A percentile compares a stretch with the other conserved stretches of the same genome.
phyloP scores from a whole-genome alignment of 1,284 basidiomycete genomes.

The Tilletia horrida region DNA sequence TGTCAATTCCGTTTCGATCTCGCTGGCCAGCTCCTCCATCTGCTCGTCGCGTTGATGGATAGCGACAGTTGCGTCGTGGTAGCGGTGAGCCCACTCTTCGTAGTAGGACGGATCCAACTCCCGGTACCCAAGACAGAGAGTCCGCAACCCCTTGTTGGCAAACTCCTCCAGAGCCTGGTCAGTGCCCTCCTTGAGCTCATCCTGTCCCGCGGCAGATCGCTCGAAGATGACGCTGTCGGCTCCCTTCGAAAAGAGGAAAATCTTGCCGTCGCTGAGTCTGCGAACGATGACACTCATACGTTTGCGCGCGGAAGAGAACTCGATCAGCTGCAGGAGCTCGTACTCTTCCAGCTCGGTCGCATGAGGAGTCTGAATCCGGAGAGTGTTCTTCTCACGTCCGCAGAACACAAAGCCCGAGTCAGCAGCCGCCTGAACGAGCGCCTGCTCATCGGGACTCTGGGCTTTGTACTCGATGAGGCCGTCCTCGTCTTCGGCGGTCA shows the following conservation, averaged over 20 bases:
- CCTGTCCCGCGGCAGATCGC: conserved; percentile 64
- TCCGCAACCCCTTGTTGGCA: conserved; percentile 92
- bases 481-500: conserved; percentile 82
- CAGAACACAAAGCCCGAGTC: conserved; percentile 81
- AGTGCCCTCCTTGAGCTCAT: conserved; percentile 75
- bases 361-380: conserved; percentile 81
- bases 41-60: conserved; percentile 90
- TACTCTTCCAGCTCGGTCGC: conserved; percentile 72
- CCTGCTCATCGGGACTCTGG: conserved; percentile 96
- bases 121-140: conserved; percentile 90
- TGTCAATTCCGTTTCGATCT: conserved; percentile 90
- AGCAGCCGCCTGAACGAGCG: conserved; percentile 90
- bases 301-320: conserved; percentile 97
- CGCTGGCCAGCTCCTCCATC: conserved; percentile 87
- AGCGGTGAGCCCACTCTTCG: conserved; percentile 77
- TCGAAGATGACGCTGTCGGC: conserved; percentile 81
- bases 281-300: conserved; percentile 94
- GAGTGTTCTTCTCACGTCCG: conserved; percentile 84
- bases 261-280: conserved; percentile 73
- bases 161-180: conserved; percentile 60
- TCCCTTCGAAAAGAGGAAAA: conserved; percentile 94
- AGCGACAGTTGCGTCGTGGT: conserved; percentile 85
- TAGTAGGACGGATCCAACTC: conserved; percentile 90
- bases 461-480: conserved; percentile 75
- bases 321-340: conserved; percentile 92